Evolutionary conservation across 1,284 basidiomycete genomes (phyloP).

Genomic region (Rhodotorula mucilaginosa): DNA sequence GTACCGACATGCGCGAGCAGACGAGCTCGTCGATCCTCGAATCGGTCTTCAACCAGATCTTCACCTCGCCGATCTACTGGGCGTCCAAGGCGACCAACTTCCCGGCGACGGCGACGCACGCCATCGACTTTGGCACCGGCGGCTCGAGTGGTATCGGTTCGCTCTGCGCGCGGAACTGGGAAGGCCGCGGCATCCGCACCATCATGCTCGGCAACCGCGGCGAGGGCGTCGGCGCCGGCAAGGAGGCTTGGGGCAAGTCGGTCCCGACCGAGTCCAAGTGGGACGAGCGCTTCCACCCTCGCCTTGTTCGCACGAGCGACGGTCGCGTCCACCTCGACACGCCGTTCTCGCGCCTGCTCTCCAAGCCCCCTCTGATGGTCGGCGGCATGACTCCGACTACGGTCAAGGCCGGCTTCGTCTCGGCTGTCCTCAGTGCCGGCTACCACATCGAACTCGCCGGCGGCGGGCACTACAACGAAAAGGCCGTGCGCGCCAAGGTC

Average conservation of each 20-base stretch:
- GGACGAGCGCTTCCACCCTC: conserved; percentile 81
- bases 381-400: conserved; percentile 97
- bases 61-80: conserved; percentile 91
- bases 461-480: conserved; percentile 91
- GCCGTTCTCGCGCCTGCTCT: conserved; percentile 88
- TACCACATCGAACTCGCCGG: conserved; percentile 96
- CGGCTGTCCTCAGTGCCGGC: conserved; percentile 86
- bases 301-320: conserved; percentile 84
- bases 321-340: conserved; percentile 90
- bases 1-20: conserved; percentile 72
- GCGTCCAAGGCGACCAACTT: conserved; percentile 74
- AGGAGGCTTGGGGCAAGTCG: conserved; percentile 72
- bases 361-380: conserved; percentile 97
- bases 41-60: conserved; percentile 82
- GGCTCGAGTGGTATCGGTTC: conserved; percentile 90
- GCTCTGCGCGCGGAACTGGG: conserved; percentile 82
- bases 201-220: conserved; percentile 82
- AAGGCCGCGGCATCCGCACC: conserved; percentile 87
- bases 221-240: conserved; percentile 61
- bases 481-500: conserved; percentile 82
- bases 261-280: conserved; percentile 83
- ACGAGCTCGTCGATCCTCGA: conserved; percentile 66
- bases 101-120: conserved; percentile 85
- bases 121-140: conserved; percentile 94
- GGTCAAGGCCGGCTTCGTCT: conserved; percentile 87